Percentiles rank a stretch among this genome's conserved stretches.
Evolutionary conservation across 306 rosid genomes (phyloP).

Genomic region (Rosa rugosa): DNA sequence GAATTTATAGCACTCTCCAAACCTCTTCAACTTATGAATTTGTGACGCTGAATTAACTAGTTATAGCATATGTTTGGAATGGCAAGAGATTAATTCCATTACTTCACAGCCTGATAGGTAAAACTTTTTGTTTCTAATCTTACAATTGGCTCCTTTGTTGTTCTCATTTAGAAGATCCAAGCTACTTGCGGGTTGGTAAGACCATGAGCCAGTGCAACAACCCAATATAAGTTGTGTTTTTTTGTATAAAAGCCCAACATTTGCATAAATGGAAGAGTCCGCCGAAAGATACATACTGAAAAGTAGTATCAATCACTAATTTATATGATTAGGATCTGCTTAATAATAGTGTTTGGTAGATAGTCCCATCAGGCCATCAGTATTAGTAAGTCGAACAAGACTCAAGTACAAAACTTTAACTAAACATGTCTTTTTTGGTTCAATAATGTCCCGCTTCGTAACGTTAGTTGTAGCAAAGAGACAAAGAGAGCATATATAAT

Average conservation of each 20-base stretch:
- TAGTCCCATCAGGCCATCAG: conserved; percentile 4
- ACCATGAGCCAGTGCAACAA: background rate
- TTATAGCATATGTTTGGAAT: no score
- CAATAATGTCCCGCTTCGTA: background rate
- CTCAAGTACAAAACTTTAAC: background rate
- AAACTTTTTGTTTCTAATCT: no score
- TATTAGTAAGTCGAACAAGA: background rate
- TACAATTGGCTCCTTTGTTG: no score
- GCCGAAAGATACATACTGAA: background rate
- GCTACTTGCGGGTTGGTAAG: background rate
- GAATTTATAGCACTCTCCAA: no score
- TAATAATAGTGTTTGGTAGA: background rate
- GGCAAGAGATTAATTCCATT: no score
- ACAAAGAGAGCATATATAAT: background rate
- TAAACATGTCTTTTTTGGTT: background rate
- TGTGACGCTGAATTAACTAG: background rate
- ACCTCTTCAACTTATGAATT: no score
- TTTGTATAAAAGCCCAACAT: no score
- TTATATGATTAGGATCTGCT: background rate
- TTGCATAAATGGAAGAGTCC: background rate
- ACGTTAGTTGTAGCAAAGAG: background rate
- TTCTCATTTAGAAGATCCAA: no score
- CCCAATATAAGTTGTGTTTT: background rate
- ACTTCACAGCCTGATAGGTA: no score
- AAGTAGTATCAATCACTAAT: background rate